These are phyloP conservation scores for Aspergillus tubingensis DNA, from an alignment of 2,329 filamentous ascomycete species.

Conservation along the genomic window DNA sequence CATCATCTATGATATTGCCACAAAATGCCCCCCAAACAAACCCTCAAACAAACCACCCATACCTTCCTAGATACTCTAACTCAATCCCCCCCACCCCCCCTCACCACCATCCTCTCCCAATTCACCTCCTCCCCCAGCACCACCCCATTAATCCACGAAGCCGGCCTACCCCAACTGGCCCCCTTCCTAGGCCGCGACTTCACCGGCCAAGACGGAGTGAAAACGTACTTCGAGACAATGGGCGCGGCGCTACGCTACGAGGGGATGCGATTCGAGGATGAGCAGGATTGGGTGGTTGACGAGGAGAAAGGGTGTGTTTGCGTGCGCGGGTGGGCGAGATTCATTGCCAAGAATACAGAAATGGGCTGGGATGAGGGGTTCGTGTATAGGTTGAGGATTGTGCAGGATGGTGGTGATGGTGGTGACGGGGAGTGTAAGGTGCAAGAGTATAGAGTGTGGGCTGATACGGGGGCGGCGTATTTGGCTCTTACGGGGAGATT, in stretches of 20 bases:
- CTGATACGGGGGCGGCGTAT: constrained; percentile 48
- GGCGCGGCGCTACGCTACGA: constrained; percentile 34
- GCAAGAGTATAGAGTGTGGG: constrained; percentile 47
- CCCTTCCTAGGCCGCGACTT: constrained; percentile 48
- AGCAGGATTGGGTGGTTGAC: constrained; percentile 43
- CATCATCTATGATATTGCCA: background rate
- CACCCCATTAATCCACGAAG: constrained; percentile 35
- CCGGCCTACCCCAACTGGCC: constrained; percentile 43
- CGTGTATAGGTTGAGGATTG: constrained; percentile 40
- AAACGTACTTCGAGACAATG: constrained; percentile 41
- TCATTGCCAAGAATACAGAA: constrained; percentile 36
- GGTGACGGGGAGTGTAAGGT: constrained; percentile 32
- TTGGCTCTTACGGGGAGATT: constrained; percentile 35
- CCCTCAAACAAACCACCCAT: constrained; percentile 21
- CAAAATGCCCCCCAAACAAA: background rate
- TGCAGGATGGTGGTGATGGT: constrained; percentile 24
- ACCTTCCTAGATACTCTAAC: constrained; percentile 37
- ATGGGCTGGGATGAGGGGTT: constrained; percentile 47
- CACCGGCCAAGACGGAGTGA: constrained; percentile 37
- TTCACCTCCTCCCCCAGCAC: constrained; percentile 36
- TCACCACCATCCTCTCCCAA: constrained; percentile 40
- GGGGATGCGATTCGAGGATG: constrained; percentile 40
- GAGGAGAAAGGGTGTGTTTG: constrained; percentile 32
- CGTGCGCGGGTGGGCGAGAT: constrained; percentile 38
- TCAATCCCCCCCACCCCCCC: constrained; percentile 20